These are phyloP conservation scores for Gymnopus androsaceus DNA, from an alignment of 1,284 basidiomycete genomes.

Conservation along the genomic window DNA sequence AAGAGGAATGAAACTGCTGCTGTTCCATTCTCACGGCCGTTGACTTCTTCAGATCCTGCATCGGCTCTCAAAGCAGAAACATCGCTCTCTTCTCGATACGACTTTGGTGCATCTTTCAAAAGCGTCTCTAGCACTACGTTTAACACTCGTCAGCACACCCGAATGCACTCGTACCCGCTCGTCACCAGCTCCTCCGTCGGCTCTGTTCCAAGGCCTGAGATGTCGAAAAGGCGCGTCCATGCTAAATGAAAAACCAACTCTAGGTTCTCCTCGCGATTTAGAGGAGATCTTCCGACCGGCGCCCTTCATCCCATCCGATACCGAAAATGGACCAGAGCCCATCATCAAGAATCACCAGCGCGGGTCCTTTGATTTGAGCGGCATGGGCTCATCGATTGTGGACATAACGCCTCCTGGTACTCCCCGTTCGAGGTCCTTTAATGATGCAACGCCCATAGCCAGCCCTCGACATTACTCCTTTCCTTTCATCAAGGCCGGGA, in stretches of 20 bases:
- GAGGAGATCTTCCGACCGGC: slow-evolving; percentile 31
- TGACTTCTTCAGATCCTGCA: slow-evolving; percentile 18
- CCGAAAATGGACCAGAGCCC: slow-evolving; percentile 29
- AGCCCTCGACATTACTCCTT: slow-evolving; percentile 33
- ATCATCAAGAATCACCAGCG: slow-evolving; percentile 47
- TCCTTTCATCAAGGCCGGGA: slow-evolving; percentile 29
- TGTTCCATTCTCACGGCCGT: slow-evolving; percentile 17
- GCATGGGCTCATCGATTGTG: slow-evolving; percentile 24
- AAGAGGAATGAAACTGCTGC: slow-evolving; percentile 34
- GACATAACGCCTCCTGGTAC: slow-evolving; percentile 47
- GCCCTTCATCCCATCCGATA: slow-evolving; percentile 25
- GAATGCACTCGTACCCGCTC: slow-evolving; percentile 39
- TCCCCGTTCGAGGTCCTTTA: slow-evolving; percentile 27
- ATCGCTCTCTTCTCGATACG: slow-evolving; percentile 53
- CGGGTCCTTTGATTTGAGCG: slow-evolving; percentile 46
- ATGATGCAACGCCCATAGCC: slow-evolving; percentile 23
- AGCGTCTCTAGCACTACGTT: slow-evolving; percentile 44
- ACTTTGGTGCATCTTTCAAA: slow-evolving; percentile 54
- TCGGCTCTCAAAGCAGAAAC: slow-evolving; percentile 32
- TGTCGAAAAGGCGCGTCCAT: slow-evolving; percentile 21
- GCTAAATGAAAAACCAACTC: slow-evolving; percentile 18
- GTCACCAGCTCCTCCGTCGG: slow-evolving; percentile 23
- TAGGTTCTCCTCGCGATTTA: slow-evolving; percentile 47
- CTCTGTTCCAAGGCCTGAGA: slow-evolving; percentile 42
- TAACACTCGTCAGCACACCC: slow-evolving; percentile 26